phyloP scores from a whole-genome alignment of 1,139 yeast genomes.

The Sugiyamaella pinicola region DNA sequence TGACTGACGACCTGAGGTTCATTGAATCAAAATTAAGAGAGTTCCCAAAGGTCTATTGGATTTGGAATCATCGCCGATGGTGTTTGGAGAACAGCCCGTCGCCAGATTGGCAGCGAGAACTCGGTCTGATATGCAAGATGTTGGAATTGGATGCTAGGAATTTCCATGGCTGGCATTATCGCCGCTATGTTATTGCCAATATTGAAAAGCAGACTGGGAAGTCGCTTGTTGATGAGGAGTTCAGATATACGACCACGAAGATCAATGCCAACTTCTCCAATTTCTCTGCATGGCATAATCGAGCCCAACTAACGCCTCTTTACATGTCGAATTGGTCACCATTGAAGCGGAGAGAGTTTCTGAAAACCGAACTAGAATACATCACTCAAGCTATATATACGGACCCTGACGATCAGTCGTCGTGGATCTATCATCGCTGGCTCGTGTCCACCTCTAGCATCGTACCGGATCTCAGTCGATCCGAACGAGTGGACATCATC shows the following conservation, averaged over 20 bases:
- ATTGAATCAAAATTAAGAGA: constrained; percentile 59
- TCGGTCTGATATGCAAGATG: constrained; percentile 67
- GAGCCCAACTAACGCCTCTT: constrained; percentile 67
- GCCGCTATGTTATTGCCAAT: constrained; percentile 66
- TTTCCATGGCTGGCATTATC: constrained; percentile 94
- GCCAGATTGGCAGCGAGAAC: constrained; percentile 68
- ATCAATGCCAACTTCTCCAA: constrained; percentile 85
- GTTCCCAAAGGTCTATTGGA: constrained; percentile 92
- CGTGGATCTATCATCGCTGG: constrained; percentile 91
- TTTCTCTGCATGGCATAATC: constrained; percentile 94
- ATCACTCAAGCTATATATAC: constrained; percentile 85
- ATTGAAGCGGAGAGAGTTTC: constrained; percentile 43
- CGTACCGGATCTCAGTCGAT: constrained; percentile 31
- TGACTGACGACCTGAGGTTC: constrained; percentile 64
- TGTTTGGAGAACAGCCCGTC: constrained; percentile 58
- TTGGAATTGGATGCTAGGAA: constrained; percentile 77
- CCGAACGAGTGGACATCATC: constrained; percentile 33
- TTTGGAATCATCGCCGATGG: constrained; percentile 95
- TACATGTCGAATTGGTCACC: constrained; percentile 45
- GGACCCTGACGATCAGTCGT: constrained; percentile 91
- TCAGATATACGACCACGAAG: constrained; percentile 73
- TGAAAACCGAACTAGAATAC: constrained; percentile 63
- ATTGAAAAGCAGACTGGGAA: constrained; percentile 46
- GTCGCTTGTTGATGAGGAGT: constrained; percentile 50
- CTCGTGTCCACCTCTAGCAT: constrained; percentile 59